phyloP scores from a whole-genome alignment of 164 flowering plant species.

The Paratinospora sagittata region DNA sequence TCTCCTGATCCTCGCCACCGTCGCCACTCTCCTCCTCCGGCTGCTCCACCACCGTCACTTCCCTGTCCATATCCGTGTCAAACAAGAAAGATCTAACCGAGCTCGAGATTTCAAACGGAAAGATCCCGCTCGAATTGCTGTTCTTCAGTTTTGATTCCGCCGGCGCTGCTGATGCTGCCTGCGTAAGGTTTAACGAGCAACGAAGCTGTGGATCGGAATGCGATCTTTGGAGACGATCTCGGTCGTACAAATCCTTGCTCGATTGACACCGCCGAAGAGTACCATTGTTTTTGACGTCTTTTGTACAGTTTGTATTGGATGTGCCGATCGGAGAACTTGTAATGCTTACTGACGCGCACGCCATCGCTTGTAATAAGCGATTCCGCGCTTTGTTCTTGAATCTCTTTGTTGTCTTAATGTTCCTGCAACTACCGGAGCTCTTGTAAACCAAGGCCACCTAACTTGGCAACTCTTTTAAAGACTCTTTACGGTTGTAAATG shows the following conservation, averaged over 20 bases:
- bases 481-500: not conserved
- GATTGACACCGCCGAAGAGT: constrained; percentile 41
- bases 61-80: constrained; percentile 37
- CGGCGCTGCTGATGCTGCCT: constrained; percentile 27
- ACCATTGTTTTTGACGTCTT: constrained; percentile 26
- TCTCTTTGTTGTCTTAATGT: not conserved
- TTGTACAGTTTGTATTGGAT: constrained; percentile 2
- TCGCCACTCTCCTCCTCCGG: constrained; percentile 11
- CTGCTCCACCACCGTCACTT: constrained; percentile 25
- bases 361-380: constrained; percentile 26
- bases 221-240: constrained; percentile 38
- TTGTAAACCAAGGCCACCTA: constrained; percentile 12
- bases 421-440: not conserved
- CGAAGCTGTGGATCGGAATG: constrained; percentile 56
- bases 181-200: constrained; percentile 22
- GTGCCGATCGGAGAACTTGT: constrained; percentile 26
- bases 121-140: constrained; percentile 36
- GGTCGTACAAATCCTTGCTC: constrained; percentile 28
- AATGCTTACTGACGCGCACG: constrained; percentile 30
- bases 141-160: constrained; percentile 39
- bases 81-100: constrained; percentile 37
- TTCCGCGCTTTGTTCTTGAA: not conserved
- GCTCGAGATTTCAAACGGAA: constrained; percentile 40
- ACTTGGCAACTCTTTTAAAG: constrained; percentile 12
- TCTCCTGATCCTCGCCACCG: constrained; percentile 18